Conservation (phyloP, 1,284 basidiomycete species). For the Irpex lacteus region DNA sequence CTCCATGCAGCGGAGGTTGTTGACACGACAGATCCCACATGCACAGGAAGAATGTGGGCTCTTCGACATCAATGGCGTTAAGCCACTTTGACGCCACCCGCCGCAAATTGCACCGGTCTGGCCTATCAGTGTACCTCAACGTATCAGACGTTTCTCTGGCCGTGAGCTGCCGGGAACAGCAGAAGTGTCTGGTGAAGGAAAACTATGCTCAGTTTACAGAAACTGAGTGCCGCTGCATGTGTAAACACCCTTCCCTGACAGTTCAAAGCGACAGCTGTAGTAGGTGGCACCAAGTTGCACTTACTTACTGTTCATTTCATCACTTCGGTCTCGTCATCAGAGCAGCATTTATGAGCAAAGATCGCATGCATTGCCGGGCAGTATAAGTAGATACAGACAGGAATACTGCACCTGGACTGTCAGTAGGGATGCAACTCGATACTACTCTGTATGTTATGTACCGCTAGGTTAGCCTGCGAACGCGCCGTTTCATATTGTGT, state of each 20-base stretch:
- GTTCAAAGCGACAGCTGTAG: too few species aligned
- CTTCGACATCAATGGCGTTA: not conserved
- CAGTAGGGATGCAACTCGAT: not conserved
- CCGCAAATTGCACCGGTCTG: not conserved
- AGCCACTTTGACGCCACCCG: not conserved
- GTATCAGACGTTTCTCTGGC: not conserved
- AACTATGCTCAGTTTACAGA: too few species aligned
- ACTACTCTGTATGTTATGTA: not conserved
- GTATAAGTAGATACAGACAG: not conserved
- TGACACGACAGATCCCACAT: not conserved
- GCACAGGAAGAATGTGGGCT: not conserved
- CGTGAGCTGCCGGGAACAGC: not conserved
- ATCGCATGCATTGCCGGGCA: conserved; percentile 3
- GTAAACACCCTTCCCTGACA: too few species aligned
- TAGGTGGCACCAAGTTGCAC: too few species aligned
- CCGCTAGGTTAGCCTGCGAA: not conserved
- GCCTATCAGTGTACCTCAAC: not conserved
- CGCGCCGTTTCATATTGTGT: too few species aligned
- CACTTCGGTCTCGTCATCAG: not conserved
- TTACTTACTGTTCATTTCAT: too few species aligned
- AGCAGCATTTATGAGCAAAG: not conserved
- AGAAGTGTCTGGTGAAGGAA: not conserved
- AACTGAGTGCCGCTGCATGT: too few species aligned
- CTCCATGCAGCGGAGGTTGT: not conserved
- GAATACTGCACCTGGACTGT: not conserved